Evolutionary conservation across 75 land plant genomes (phyloP).

Genomic region (Azolla pinnata): DNA sequence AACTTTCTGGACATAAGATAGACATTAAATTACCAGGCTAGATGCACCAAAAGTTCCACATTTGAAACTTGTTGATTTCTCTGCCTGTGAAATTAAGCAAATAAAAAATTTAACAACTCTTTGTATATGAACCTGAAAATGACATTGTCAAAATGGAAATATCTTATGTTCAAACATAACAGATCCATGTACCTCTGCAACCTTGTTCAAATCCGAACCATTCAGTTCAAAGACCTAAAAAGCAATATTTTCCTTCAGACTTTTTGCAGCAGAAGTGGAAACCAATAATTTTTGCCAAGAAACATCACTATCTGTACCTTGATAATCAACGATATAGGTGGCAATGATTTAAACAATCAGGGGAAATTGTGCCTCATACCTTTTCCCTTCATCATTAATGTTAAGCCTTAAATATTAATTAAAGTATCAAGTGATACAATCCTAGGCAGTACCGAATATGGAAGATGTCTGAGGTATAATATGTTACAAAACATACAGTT

Average conservation of each 20-base stretch:
- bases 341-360: too few relatives aligned
- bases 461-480: too few relatives aligned
- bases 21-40: constrained; percentile 5
- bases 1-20: neutral
- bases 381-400: too few relatives aligned
- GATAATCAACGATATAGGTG: too few relatives aligned
- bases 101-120: neutral
- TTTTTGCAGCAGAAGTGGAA: neutral
- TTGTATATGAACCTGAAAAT: neutral
- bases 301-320: too few relatives aligned
- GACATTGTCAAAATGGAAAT: too few relatives aligned
- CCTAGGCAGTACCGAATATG: too few relatives aligned
- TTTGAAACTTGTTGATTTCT: constrained; percentile 22
- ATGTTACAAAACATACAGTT: too few relatives aligned
- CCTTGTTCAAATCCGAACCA: constrained; percentile 26
- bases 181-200: constrained; percentile 16
- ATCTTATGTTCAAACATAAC: neutral
- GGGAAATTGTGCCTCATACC: too few relatives aligned
- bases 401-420: too few relatives aligned
- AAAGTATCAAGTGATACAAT: too few relatives aligned
- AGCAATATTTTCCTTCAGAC: neutral
- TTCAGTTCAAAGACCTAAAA: constrained; percentile 30
- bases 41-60: constrained; percentile 43
- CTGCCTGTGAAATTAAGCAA: constrained; percentile 6
- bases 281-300: neutral